Evolutionary conservation across 176 grass and related monocot genomes (phyloP).

Genomic region (Zea mays): Zm-B73-REFERENCE-NAM-5.0 NC_050096.1:8245001-8245500

Average conservation of each 20-base stretch:
- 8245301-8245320: neutral
- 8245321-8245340: constrained; percentile 10
- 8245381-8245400: too few relatives aligned
- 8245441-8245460: too few relatives aligned
- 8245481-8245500: too few relatives aligned
- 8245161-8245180: constrained; percentile 19
- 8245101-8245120: constrained; percentile 37
- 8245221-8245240: neutral
- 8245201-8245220: neutral
- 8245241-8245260: neutral
- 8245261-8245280: neutral
- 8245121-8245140: constrained; percentile 23
- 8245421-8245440: too few relatives aligned
- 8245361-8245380: too few relatives aligned
- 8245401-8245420: too few relatives aligned
- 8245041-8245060: constrained; percentile 28
- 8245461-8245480: too few relatives aligned
- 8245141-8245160: constrained; percentile 22
- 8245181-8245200: constrained; percentile 17
- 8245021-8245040: constrained; percentile 37
- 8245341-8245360: too few relatives aligned
- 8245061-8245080: constrained; percentile 31
- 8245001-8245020: constrained; percentile 28
- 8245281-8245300: neutral
- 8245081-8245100: constrained; percentile 28